Conservation (phyloP, 2,329 filamentous ascomycete species). For the Fusarium pilosicola region DNA sequence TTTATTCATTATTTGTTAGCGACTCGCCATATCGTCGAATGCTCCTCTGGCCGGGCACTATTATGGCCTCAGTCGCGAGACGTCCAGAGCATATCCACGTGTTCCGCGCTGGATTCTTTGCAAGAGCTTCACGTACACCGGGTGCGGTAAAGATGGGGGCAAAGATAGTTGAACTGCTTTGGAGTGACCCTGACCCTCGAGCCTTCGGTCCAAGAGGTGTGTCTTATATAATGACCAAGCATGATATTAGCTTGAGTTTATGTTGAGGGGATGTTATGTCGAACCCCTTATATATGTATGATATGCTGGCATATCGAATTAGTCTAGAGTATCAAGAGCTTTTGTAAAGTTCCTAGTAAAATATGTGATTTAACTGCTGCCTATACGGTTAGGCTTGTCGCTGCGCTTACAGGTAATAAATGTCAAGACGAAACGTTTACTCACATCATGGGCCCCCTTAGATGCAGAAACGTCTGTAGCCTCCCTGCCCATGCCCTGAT, state of each 20-base stretch:
- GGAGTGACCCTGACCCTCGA: background rate
- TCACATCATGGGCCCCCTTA: no score
- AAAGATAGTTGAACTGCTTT: background rate
- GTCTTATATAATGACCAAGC: constrained; percentile 10
- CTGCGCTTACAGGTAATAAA: no score
- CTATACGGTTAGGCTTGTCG: no score
- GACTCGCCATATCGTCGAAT: constrained; percentile 1
- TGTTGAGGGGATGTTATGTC: background rate
- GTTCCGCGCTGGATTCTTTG: background rate
- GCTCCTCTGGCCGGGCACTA: constrained; percentile 9
- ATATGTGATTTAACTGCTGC: no score
- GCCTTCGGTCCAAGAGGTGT: background rate
- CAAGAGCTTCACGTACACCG: background rate
- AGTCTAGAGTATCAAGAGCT: rapidly evolving
- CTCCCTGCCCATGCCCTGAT: no score
- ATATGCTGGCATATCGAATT: background rate
- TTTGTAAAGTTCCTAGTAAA: no score
- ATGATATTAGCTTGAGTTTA: constrained; percentile 4
- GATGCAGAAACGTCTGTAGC: no score
- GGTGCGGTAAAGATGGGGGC: constrained; percentile 6
- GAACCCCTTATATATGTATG: rapidly evolving
- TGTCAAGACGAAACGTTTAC: no score
- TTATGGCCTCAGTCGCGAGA: constrained; percentile 3
- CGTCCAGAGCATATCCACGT: background rate
- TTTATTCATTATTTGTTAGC: background rate